A percentile compares a stretch with the other conserved stretches of the same genome.
Evolutionary conservation across 2,329 filamentous ascomycete genomes (phyloP).

Genomic region (Botrytis byssoidea): DNA sequence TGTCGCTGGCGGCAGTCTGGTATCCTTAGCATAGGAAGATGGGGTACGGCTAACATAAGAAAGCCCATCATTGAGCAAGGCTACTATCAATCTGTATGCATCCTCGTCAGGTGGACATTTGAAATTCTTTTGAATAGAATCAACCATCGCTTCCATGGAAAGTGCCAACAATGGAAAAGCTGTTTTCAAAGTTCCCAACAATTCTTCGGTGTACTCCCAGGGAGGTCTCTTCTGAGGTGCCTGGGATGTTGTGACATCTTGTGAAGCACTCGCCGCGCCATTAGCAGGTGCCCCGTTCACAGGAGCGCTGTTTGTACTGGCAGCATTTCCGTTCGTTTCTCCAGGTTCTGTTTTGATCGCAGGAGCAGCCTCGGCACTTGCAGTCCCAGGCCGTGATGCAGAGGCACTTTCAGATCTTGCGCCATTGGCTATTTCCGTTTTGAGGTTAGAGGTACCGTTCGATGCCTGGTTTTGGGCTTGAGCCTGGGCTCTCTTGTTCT

Average conservation of each 20-base stretch:
- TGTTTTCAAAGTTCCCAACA: slow-evolving; percentile 93
- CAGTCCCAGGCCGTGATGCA: slow-evolving; percentile 44
- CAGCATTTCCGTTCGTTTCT: slow-evolving; percentile 27
- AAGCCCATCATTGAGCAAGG: slow-evolving; percentile 89
- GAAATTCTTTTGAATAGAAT: slow-evolving; percentile 98
- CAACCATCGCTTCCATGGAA: slow-evolving; percentile 99
- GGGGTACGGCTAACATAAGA: slow-evolving; percentile 90
- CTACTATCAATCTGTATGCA: slow-evolving; percentile 95
- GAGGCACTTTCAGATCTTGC: slow-evolving; percentile 31
- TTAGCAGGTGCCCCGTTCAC: slow-evolving; percentile 41
- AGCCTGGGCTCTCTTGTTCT: slow-evolving; percentile 42
- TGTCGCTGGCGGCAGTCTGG: slow-evolving; percentile 84
- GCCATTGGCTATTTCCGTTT: slow-evolving; percentile 34
- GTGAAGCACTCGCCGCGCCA: slow-evolving; percentile 42
- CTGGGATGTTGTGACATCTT: slow-evolving; percentile 27
- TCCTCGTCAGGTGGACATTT: slow-evolving; percentile 98
- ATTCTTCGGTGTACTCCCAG: slow-evolving; percentile 95
- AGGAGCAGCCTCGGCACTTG: slow-evolving; percentile 43
- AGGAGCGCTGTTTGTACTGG: slow-evolving; percentile 18
- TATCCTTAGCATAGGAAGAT: slow-evolving; percentile 80
- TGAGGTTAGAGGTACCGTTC: slow-evolving; percentile 27
- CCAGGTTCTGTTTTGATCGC: slow-evolving; percentile 36
- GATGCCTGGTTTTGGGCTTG: slow-evolving; percentile 25
- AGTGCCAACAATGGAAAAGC: slow-evolving; percentile 92
- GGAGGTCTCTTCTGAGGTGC: slow-evolving; percentile 64